Base-by-base conservation (phyloP, 331 rosid species). In the Rhamnella rubrinervis region DNA sequence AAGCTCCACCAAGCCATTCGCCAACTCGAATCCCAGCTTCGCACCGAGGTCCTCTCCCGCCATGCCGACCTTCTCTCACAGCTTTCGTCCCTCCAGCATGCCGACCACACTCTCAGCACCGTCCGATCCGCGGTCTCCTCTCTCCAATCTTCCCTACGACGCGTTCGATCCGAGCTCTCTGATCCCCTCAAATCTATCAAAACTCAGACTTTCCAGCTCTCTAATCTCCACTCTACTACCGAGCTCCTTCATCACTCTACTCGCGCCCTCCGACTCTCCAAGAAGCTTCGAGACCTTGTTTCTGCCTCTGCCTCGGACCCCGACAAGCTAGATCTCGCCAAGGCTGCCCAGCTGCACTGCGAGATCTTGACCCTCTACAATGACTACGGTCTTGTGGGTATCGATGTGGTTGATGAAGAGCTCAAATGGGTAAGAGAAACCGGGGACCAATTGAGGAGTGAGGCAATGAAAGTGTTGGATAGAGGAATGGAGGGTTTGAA, bases 401-500 rank as follows among this genome's bases (percentile, higher is more conserved):
- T 95, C 52, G 96, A 86, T 1, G 90, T 77, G 0, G 78, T 95
- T 1, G 99, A 95, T 15, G 90, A 89, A 35, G 97, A 95, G 76
- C 78, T 95, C 78, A 70, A 31, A 10, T 95, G 85, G 87, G 95
- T 95, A 5, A 89, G 65, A n/a, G 96, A 89, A 44, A 87, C 89
- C 0, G 96, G 99, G 0, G 96, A 95, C 62, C 71, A 55, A 56
- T 75, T 95, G 72, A 73, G 99, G 65, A 72, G 62, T 35, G 97
- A 87, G 77, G 97, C 97, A 10, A 95, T 87, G 99, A 83, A 75
- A 73, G 91, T 92, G 17, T 73, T 95, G 44, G 95, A 87, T 62
- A 64, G 95, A 40, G 99, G 99, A 51, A 89, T 91, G 99, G 99
- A 91, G 77, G 96, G 99, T 53, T 72, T 95, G 88, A 95, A 95